Base-by-base conservation (phyloP, 495 filamentous ascomycete genomes). In the Penicillium tannophilum region DNA sequence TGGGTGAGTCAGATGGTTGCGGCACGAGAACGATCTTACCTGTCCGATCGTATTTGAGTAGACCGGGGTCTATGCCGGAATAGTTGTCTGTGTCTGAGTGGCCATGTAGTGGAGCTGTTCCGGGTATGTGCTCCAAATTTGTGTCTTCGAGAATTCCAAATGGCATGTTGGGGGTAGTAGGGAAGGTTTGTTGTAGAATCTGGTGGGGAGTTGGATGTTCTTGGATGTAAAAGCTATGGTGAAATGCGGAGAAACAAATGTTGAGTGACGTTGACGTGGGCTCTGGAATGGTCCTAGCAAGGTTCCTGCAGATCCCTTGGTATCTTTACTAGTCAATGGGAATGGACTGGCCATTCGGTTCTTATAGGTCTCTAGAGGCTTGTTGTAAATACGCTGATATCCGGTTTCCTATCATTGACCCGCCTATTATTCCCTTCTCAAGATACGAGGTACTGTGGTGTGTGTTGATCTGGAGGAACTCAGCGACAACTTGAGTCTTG, bases 111-210 rank as follows among this genome's bases (percentile, higher is more conserved):
- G 68, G 68, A 14, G 68, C 68, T 11, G 68, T 71, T 19, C 89
- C 90, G 46, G 89, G 89, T 51, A 91, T 86, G 68, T 88, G 82
- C 66, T 82, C 78, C 47, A 83, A 73, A 55, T 79, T 78, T 45
- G 60, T 73, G 62, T 87, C 81, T 61, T 41, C 39, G 3, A 47
- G 23, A 16, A 47, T 47, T 2, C 44, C 44, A 6, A 47, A 24
- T 5, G 20, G 20, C 44, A 47, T 47, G 11, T 12, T 26, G 44
- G 12, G 24, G 8, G 20, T 10, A 20, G 0, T 14, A 45, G 20
- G 10, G 42, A 23, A 24, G 6, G 2, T 6, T 47, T 3, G 3
- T 47, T 3, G 42, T 11, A 11, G 4, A 14, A 47, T 14, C 26
- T 11, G 44, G 19, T 23, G 10, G 24, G 26, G 6, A 10, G 16